Evolutionary conservation across 2,329 filamentous ascomycete genomes (phyloP).

Genomic region (Onygena corvina): DNA sequence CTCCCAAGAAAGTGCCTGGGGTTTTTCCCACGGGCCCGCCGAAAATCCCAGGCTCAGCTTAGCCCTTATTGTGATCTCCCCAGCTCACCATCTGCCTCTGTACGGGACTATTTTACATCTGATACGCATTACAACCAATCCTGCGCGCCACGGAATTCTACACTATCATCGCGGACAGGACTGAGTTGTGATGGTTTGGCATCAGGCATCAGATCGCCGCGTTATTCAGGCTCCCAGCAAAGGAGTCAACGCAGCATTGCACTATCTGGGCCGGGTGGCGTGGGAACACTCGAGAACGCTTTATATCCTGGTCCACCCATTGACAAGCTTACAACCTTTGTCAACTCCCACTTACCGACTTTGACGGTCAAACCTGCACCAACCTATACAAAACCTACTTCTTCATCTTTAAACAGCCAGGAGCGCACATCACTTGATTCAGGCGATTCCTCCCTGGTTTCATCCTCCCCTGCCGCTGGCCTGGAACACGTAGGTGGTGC

Average conservation of each 20-base stretch:
- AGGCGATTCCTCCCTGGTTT: slow-evolving; percentile 21
- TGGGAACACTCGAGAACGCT: slow-evolving; percentile 59
- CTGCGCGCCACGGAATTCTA: slow-evolving; percentile 25
- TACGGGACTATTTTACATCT: slow-evolving; percentile 53
- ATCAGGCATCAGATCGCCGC: slow-evolving; percentile 23
- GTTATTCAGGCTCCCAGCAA: slow-evolving; percentile 33
- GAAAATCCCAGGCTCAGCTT: slow-evolving; percentile 53
- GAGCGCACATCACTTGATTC: slow-evolving; percentile 27
- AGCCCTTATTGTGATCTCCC: slow-evolving; percentile 3
- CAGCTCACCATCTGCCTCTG: background rate
- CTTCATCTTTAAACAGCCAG: slow-evolving; percentile 26
- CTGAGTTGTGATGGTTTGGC: slow-evolving; percentile 22
- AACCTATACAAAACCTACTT: slow-evolving; percentile 41
- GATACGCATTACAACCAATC: slow-evolving; percentile 41
- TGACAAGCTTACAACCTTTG: slow-evolving; percentile 73
- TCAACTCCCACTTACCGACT: slow-evolving; percentile 69
- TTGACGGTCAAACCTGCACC: slow-evolving; percentile 56
- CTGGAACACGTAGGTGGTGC: slow-evolving; percentile 77
- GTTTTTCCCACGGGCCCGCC: slow-evolving; percentile 80
- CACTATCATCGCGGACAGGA: slow-evolving; percentile 18
- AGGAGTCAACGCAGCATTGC: slow-evolving; percentile 40
- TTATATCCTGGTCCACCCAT: slow-evolving; percentile 57
- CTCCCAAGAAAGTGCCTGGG: slow-evolving; percentile 69
- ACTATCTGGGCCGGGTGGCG: slow-evolving; percentile 74
- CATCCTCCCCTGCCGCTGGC: slow-evolving; percentile 30